A percentile compares a stretch with the other conserved stretches of the same genome.
These are phyloP conservation scores for Camelina sativa DNA, from an alignment of 345 rosid genomes.

Conservation along the genomic window DNA sequence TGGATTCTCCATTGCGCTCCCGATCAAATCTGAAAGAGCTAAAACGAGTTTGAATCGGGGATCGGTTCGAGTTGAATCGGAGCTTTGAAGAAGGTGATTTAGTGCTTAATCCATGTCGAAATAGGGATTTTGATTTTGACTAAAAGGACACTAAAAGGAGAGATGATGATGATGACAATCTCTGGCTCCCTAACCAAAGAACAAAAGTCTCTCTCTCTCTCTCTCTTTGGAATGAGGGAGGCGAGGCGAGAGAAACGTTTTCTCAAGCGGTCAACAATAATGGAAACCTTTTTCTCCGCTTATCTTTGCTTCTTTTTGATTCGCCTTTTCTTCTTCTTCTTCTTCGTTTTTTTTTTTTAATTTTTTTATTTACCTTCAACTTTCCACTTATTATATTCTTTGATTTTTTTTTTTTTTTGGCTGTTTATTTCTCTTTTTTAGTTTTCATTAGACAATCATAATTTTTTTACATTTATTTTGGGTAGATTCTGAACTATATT, in stretches of 20 bases:
- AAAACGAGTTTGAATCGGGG: constrained; percentile 33
- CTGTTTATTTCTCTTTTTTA: not conserved
- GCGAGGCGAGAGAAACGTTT: constrained; percentile 16
- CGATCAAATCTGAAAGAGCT: constrained; percentile 23
- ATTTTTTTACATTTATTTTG: not conserved
- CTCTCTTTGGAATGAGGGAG: constrained; percentile 20
- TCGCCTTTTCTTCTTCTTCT: not conserved
- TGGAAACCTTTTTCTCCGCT: constrained; percentile 36
- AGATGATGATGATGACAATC: constrained; percentile 16
- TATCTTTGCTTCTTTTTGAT: not conserved
- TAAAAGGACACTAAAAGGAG: not conserved
- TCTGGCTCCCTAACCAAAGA: constrained; percentile 16
- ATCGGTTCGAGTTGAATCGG: constrained; percentile 38
- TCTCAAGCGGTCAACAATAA: constrained; percentile 44
- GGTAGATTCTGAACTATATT: not conserved
- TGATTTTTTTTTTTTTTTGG: constrained; percentile 6
- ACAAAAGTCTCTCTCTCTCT: constrained; percentile 24
- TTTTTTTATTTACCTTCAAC: not conserved
- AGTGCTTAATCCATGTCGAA: constrained; percentile 25
- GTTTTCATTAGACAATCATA: not conserved
- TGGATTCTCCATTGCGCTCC: constrained; percentile 60
- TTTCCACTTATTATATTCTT: not conserved
- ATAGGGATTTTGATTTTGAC: constrained; percentile 25
- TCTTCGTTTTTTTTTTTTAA: not conserved
- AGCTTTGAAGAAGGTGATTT: constrained; percentile 15